Evolutionary conservation across 441 rosid species (phyloP), one percentile per base, ranked within the genome.

Genomic region (Jatropha multifida): DNA sequence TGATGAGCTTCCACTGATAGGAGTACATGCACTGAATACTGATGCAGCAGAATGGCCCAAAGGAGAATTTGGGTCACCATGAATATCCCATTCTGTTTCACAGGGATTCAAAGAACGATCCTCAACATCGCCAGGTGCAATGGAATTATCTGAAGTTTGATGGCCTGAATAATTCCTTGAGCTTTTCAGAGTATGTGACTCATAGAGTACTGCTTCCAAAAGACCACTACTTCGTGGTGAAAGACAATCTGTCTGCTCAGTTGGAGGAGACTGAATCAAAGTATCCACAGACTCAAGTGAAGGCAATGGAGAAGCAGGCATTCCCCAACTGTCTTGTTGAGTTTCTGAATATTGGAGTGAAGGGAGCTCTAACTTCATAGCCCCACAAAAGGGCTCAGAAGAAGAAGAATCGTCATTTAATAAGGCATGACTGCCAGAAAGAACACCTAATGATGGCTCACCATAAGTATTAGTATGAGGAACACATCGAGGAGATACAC

Each of bases 281-380:
- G 90, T 83, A 78, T 92, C 97, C 44, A 87, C 90, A 41, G 94
- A 81, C 74, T 94, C 93, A 48, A 91, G 89, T 42, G 90, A 85
- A 81, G 90, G 87, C 78, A 88, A 90, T 37, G 92, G 83, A 76
- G 93, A 87, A 40, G 20, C 51, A n/a, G 69, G 62, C 46, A 81
- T 74, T 78, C 85, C 93, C 97, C 96, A 89, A 83, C 88, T 87
- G 79, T 89, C 87, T 67, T 88, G 85, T 68, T 87, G 86, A 78
- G 90, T 78, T 82, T 92, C 97, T 78, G 90, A 72, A 88, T 88
- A 89, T 96, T 96, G 99, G 99, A 96, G 95, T 96, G 99, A 96
- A 96, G 98, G 99, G 99, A 96, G 98, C 98, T 96, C 99, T 90
- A 86, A 87, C 98, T 94, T 94, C 98, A 90, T 81, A 79, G 94